Evolutionary conservation across 495 filamentous ascomycete genomes (phyloP).

Genomic region (Paragyromitra xinjiangensis): DNA sequence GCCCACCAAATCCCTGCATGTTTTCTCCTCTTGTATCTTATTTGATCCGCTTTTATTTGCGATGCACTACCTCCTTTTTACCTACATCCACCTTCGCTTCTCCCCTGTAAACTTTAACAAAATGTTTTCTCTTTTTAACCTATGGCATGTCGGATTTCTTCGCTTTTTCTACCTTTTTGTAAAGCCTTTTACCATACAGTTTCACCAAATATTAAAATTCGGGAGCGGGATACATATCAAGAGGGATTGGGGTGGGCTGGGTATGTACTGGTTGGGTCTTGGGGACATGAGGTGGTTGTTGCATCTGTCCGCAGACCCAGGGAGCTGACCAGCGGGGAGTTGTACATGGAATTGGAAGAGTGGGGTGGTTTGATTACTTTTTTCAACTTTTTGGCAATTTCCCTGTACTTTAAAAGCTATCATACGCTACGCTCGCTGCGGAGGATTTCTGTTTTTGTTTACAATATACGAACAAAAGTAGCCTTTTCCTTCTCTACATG

Average conservation of each 20-base stretch:
- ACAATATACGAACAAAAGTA: slow-evolving; percentile 28
- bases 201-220: slow-evolving; percentile 22
- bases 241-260: background rate
- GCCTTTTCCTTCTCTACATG: background rate
- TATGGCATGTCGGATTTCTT: slow-evolving; percentile 32
- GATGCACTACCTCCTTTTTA: slow-evolving; percentile 6
- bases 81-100: slow-evolving; percentile 1
- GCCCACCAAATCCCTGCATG: background rate
- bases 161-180: slow-evolving; percentile 31
- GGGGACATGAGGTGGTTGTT: background rate
- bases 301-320: background rate
- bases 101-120: slow-evolving; percentile 42
- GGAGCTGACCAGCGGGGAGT: background rate
- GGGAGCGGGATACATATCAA: slow-evolving; percentile 23
- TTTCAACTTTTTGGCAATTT: slow-evolving; percentile 7
- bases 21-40: slow-evolving; percentile 14
- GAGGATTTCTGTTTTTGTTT: background rate
- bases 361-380: slow-evolving; percentile 7
- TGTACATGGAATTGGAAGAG: slow-evolving; percentile 19
- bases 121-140: slow-evolving; percentile 31
- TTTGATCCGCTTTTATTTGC: slow-evolving; percentile 10
- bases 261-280: background rate
- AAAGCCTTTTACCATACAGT: slow-evolving; percentile 27
- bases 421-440: slow-evolving; percentile 4
- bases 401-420: slow-evolving; percentile 29